Evolutionary conservation across 2,329 filamentous ascomycete species (phyloP).

Genomic region (Sclerotinia trifoliorum): DNA sequence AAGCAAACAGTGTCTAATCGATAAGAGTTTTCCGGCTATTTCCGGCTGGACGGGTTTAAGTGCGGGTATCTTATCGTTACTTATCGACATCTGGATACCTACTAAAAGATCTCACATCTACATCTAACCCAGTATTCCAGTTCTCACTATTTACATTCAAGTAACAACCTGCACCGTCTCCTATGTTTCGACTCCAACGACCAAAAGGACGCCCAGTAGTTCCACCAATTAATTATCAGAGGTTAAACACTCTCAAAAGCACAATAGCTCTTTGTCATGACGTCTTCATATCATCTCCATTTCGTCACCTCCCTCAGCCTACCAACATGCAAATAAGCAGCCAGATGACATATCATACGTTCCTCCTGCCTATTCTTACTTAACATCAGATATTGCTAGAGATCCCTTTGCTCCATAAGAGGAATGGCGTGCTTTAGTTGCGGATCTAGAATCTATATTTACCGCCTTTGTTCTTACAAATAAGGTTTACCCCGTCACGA

Average conservation of each 20-base stretch:
- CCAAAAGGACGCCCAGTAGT: not conserved
- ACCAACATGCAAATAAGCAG: not conserved
- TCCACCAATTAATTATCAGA: not conserved
- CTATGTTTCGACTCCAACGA: too few species aligned
- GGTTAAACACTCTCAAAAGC: not conserved
- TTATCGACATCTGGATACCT: too few species aligned
- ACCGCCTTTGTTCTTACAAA: slow-evolving; percentile 4
- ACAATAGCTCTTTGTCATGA: not conserved
- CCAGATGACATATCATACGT: not conserved
- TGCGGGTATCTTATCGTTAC: too few species aligned
- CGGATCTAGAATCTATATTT: not conserved
- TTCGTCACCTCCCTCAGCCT: not conserved
- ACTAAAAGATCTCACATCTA: not conserved
- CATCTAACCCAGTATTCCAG: not conserved
- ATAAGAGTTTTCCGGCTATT: too few species aligned
- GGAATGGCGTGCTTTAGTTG: slow-evolving; percentile 5
- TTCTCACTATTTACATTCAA: not conserved
- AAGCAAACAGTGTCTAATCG: too few species aligned
- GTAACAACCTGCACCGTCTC: not conserved
- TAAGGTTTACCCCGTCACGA: slow-evolving; percentile 2
- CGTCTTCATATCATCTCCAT: not conserved
- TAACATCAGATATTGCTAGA: not conserved
- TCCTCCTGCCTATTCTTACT: not conserved
- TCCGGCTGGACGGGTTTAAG: too few species aligned
- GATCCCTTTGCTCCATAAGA: not conserved